Base-by-base conservation (phyloP, 768 basidiomycete genomes). In the Rhizopogon salebrosus region DNA sequence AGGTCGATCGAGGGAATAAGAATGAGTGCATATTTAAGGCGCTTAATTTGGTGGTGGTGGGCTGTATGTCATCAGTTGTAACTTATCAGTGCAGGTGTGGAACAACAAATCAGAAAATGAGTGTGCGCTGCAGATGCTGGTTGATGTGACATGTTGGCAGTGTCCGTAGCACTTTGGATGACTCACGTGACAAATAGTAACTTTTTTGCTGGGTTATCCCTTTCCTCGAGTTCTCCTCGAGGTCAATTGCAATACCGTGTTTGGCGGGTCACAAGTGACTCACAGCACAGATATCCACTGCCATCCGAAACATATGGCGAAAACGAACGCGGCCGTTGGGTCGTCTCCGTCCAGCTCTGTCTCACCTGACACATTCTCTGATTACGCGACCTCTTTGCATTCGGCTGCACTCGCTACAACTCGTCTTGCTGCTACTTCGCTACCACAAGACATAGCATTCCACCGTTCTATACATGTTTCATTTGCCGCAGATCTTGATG, bases 381-480 rank as follows among this genome's bases (percentile, higher is more conserved):
- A 68, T 2, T 85, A 80, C 62, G 80, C 87, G 57, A 63, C 76
- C 10, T 61, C 74, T 27, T 65, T 91, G 5, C 90, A 91, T 62
- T 68, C 70, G 1, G 68, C 77, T 9, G 85, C 84, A 0, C 75
- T 91, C 11, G 76, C 78, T 41, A 75, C 85, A 7, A 89, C 87
- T 3, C 77, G 82, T 49, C 71, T 76, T 46, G 79, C 88, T 0
- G 80, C 79, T 1, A 70, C 72, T 1, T 60, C 58, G n/a, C 72
- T 92, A 3, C 87, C 92, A 3, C 57, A 73, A 13, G 95, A 98
- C 71, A 74, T 98, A 52, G 70, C 76, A n/a, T 98, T 94, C 68
- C 91, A 97, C 69, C 86, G 91, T 22, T 89, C 94, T 2, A 80
- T 98, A 56, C 87, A 95, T 66, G 69, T 79, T 4, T 73, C 70